These are phyloP conservation scores for Clohesyomyces aquaticus DNA, from an alignment of 495 filamentous ascomycete genomes.

Conservation along the genomic window DNA sequence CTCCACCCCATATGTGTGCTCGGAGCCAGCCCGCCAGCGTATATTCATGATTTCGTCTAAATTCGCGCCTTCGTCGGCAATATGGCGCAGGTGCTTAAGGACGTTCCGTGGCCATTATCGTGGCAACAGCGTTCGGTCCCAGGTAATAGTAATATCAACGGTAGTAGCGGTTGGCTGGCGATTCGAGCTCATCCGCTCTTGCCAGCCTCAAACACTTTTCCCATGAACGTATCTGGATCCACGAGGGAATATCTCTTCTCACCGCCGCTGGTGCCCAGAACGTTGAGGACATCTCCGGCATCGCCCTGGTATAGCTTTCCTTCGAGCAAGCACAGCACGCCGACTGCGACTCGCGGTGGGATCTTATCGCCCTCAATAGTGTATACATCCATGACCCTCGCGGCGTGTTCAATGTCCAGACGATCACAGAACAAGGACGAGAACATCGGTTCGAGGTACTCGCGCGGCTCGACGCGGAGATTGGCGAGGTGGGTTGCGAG, in stretches of 20 bases:
- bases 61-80: too few species aligned
- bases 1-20: neutral
- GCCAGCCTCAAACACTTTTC: slow-evolving; percentile 67
- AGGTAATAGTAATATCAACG: neutral
- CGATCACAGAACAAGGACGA: slow-evolving; percentile 60
- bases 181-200: slow-evolving; percentile 47
- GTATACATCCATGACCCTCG: slow-evolving; percentile 90
- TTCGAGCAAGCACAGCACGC: slow-evolving; percentile 66
- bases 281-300: slow-evolving; percentile 55
- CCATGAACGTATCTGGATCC: slow-evolving; percentile 71
- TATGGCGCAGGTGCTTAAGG: neutral
- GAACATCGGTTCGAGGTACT: slow-evolving; percentile 64
- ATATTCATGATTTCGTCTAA: neutral
- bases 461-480: slow-evolving; percentile 52
- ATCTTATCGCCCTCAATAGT: slow-evolving; percentile 89
- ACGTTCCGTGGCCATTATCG: neutral
- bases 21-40: neutral
- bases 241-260: slow-evolving; percentile 52
- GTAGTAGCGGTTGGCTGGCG: neutral
- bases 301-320: slow-evolving; percentile 61
- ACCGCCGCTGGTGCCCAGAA: slow-evolving; percentile 48
- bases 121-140: neutral
- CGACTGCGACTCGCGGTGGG: slow-evolving; percentile 78
- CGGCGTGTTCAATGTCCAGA: slow-evolving; percentile 71
- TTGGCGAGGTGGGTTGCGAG: slow-evolving; percentile 67